These are phyloP conservation scores for Metarhizium robertsii DNA, from an alignment of 2,329 filamentous ascomycete species.

Conservation along the genomic window DNA sequence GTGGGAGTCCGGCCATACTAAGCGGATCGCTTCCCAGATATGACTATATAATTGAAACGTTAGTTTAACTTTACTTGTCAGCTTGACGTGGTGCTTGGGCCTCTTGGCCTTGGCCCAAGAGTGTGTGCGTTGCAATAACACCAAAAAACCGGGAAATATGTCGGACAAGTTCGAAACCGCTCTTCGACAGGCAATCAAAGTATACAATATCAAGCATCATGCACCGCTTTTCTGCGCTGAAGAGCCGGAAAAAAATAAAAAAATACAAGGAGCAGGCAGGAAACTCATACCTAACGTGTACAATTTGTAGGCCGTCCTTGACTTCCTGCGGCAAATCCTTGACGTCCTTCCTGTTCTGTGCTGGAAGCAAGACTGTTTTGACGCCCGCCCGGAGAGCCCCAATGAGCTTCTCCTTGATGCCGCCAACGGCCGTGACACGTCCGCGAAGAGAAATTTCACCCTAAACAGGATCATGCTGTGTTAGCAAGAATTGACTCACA, in stretches of 20 bases:
- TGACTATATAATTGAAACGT: conserved; percentile 44
- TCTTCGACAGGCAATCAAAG: neutral
- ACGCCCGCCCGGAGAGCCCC: conserved; percentile 88
- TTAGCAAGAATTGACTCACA: neutral
- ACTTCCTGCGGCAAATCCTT: conserved; percentile 89
- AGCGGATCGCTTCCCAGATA: conserved; percentile 87
- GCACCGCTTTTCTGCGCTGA: neutral
- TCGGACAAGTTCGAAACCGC: neutral
- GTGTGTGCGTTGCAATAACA: conserved; percentile 1
- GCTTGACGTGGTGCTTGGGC: neutral
- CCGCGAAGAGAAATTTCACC: conserved; percentile 73
- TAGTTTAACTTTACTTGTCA: conserved; percentile 11
- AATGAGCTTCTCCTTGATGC: conserved; percentile 98
- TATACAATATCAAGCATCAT: neutral
- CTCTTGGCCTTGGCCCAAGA: neutral
- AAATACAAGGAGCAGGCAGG: neutral
- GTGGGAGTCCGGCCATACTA: conserved; percentile 83
- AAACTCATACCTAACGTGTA: conserved; percentile 68
- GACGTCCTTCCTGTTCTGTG: conserved; percentile 84
- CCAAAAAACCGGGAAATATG: conserved; percentile 10
- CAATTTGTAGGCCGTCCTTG: conserved; percentile 74
- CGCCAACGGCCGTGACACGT: conserved; percentile 85
- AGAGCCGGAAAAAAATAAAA: no score
- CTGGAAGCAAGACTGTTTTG: conserved; percentile 82
- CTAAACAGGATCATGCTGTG: conserved; percentile 19